These are phyloP conservation scores for Senna tora DNA, from an alignment of 306 rosid species.

Conservation along the genomic window DNA sequence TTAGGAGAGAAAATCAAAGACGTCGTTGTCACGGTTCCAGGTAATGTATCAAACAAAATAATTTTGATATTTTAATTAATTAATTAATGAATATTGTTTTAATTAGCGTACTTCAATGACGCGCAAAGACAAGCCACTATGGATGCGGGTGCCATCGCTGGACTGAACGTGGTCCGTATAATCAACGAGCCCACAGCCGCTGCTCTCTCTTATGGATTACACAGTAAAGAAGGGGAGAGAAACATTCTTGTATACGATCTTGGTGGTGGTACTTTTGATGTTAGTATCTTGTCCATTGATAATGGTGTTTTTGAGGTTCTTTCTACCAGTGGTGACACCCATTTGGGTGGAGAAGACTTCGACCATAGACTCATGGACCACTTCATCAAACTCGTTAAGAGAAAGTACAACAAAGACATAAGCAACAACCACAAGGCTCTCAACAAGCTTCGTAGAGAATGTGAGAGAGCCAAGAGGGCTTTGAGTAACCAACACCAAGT, in stretches of 20 bases:
- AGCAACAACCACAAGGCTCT: slow-evolving; percentile 55
- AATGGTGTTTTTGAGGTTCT: slow-evolving; percentile 63
- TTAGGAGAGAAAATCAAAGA: slow-evolving; percentile 56
- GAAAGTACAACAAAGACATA: slow-evolving; percentile 53
- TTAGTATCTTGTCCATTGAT: slow-evolving; percentile 63
- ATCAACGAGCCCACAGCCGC: slow-evolving; percentile 64
- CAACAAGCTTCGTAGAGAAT: slow-evolving; percentile 59
- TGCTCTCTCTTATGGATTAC: slow-evolving; percentile 57
- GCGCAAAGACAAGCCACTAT: slow-evolving; percentile 64
- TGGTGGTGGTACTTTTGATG: slow-evolving; percentile 74
- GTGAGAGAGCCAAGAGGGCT: slow-evolving; percentile 65
- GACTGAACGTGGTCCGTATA: slow-evolving; percentile 54
- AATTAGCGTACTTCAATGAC: slow-evolving; percentile 68
- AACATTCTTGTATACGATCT: slow-evolving; percentile 60
- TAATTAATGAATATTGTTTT: not conserved
- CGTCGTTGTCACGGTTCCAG: slow-evolving; percentile 62
- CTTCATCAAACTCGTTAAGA: slow-evolving; percentile 56
- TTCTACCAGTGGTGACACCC: slow-evolving; percentile 62
- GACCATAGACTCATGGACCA: slow-evolving; percentile 65
- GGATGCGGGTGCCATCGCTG: slow-evolving; percentile 56
- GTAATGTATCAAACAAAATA: no score
- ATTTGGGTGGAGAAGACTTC: slow-evolving; percentile 70
- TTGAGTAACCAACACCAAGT: slow-evolving; percentile 66
- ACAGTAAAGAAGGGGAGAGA: slow-evolving; percentile 53
- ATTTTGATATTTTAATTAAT: not conserved